Evolutionary conservation across 2,329 filamentous ascomycete genomes (phyloP), one percentile per base, ranked within the genome.

Genomic region (Diaporthe sp.): DNA sequence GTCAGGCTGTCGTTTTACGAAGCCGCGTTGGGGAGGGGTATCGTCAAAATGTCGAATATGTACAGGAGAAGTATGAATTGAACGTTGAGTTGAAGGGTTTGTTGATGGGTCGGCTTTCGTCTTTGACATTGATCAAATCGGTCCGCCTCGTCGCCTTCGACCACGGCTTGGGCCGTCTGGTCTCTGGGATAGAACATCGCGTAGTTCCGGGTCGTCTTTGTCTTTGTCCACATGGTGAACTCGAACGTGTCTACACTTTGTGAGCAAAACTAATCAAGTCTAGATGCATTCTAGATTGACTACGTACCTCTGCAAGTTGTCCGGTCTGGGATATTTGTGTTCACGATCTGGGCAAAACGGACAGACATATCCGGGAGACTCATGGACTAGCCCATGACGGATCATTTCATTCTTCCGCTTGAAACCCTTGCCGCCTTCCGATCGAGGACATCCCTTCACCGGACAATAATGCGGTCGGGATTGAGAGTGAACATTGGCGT

Each of bases 291-390:
- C 44, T n/a, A 37, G 28, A 34, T 67, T 44, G 70, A 28, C 6
- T 70, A 83, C 90, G 78, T 88, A 97, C 95, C 96, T 92, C 87
- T 98, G 96, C 74, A 99, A 86, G 87, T 98, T 98, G 83, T 99
- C 97, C 47, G 97, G 97, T 79, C 97, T 90, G 7, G 97, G 97
- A 83, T 98, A 98, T 82, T 94, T 96, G 84, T 98, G 96, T 82
- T 98, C 95, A 79, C 95, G 90, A 81, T 98, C 95, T 1, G 95
- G 94, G 83, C 97, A 99, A 82, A 98, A 98, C 0, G 97, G 97
- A 83, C 97, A 99, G 42, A 98, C 92, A 81, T 98, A 99, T 76
- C 96, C 96, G 1, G 97, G 97, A 10, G 95, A 98, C 78, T 95
- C 93, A 81, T 99, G 97, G 5, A 98, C 97, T 4, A 98, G 89